phyloP scores from a whole-genome alignment of 208 protist species.

The Crithidia fasciculata region DNA sequence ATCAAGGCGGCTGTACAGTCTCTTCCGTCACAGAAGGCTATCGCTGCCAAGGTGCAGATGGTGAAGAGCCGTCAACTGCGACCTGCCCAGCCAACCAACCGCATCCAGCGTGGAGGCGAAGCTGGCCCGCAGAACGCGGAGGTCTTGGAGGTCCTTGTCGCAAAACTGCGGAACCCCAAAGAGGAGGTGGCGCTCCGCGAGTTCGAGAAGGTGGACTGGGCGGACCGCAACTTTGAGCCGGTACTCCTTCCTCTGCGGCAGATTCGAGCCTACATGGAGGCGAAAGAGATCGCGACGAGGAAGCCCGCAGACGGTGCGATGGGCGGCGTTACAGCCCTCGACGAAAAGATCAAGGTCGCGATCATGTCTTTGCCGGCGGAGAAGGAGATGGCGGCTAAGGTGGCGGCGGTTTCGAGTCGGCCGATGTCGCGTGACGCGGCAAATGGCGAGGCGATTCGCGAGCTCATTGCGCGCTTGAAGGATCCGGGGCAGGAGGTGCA shows the following conservation, averaged over 20 bases:
- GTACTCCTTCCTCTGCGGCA: conserved; percentile 41
- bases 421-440: not conserved
- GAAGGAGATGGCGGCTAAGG: conserved; percentile 37
- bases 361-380: conserved; percentile 47
- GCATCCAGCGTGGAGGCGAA: conserved; percentile 8
- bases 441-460: conserved; percentile 17
- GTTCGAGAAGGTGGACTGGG: conserved; percentile 57
- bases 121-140: conserved; percentile 36
- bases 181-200: conserved; percentile 39
- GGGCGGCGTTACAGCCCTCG: not conserved
- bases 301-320: conserved; percentile 11
- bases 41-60: conserved; percentile 39
- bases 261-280: conserved; percentile 64
- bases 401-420: conserved; percentile 4
- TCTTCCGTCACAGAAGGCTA: conserved; percentile 42
- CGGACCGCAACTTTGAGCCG: conserved; percentile 50
- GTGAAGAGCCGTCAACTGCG: conserved; percentile 30
- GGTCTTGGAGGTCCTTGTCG: conserved; percentile 44
- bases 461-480: conserved; percentile 20
- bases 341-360: conserved; percentile 47
- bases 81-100: conserved; percentile 8
- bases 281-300: conserved; percentile 41
- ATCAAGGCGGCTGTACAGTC: conserved; percentile 48
- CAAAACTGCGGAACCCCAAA: conserved; percentile 30
- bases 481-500: conserved; percentile 29